Conservation (phyloP, 1,284 basidiomycete genomes). For the Melanopsichium pennsylvanicum region DNA sequence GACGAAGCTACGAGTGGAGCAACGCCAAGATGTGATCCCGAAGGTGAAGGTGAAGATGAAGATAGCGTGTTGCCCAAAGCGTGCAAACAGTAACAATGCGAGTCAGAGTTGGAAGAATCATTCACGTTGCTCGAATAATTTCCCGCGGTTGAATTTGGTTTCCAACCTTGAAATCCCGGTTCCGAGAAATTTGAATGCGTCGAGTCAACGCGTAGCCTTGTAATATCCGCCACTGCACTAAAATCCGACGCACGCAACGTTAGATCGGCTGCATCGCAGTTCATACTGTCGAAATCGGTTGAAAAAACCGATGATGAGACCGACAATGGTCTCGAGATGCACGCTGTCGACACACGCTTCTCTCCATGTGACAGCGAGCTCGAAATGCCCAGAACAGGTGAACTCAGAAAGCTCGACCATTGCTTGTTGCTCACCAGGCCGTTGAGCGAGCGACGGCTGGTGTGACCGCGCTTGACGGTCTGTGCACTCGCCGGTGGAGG, state of each 20-base stretch:
- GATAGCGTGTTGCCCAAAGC: background rate
- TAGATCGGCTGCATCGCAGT: conserved; percentile 19
- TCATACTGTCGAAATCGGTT: conserved; percentile 5
- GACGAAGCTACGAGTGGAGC: conserved; percentile 9
- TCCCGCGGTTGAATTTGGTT: too few species aligned
- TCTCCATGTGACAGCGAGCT: conserved; percentile 16
- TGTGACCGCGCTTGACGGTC: conserved; percentile 11
- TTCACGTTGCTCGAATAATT: too few species aligned
- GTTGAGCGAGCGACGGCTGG: conserved; percentile 39
- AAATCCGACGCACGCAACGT: conserved; percentile 30
- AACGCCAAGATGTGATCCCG: conserved; percentile 9
- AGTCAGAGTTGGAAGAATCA: conserved; percentile 3
- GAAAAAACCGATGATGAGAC: conserved; percentile 37
- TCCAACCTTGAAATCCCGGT: conserved; percentile 9
- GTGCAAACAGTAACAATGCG: conserved; percentile 1
- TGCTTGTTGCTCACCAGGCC: conserved; percentile 27
- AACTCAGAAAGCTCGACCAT: conserved; percentile 32
- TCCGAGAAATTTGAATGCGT: conserved; percentile 28
- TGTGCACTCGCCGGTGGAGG: conserved; percentile 8
- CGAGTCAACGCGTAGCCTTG: conserved; percentile 14
- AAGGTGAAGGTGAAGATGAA: conserved; percentile 9
- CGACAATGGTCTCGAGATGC: conserved; percentile 39
- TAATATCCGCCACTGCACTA: background rate
- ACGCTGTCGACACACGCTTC: conserved; percentile 21
- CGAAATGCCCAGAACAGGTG: conserved; percentile 18